Percentiles rank a stretch among this genome's conserved stretches.
Conservation (phyloP, 352 stramenopile genomes). For the Pythium rhizo-oryzae region DNA sequence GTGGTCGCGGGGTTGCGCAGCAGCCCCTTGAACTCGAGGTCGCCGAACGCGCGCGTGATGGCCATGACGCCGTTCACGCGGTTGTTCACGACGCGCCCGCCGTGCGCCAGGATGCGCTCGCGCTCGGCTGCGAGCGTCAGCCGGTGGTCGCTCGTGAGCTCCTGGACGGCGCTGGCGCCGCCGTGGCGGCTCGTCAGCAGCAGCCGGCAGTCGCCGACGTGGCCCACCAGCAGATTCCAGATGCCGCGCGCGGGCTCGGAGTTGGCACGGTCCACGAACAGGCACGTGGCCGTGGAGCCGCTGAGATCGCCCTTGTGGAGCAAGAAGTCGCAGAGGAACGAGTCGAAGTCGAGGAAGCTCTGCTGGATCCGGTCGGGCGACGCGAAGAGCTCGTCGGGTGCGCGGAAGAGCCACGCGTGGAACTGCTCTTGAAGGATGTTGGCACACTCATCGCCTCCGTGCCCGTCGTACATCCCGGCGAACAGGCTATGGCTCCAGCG, state of each 20-base stretch:
- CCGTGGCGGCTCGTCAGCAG: conserved; percentile 54
- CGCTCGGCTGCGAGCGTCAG: conserved; percentile 50
- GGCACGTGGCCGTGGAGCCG: conserved; percentile 77
- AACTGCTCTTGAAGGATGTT: conserved; percentile 78
- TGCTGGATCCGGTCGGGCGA: conserved; percentile 36
- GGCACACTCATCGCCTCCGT: conserved; percentile 73
- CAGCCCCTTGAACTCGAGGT: conserved; percentile 82
- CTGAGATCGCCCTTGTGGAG: conserved; percentile 73
- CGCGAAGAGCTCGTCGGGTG: conserved; percentile 32
- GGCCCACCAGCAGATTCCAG: conserved; percentile 41
- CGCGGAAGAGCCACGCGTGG: conserved; percentile 63
- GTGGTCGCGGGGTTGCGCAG: conserved; percentile 10
- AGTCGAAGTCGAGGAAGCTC: conserved; percentile 68
- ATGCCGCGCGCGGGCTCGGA: not conserved
- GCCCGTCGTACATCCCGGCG: conserved; percentile 83
- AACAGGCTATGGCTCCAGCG: conserved; percentile 42
- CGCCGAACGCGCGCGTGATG: conserved; percentile 85
- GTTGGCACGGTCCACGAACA: conserved; percentile 27
- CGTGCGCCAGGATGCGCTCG: conserved; percentile 52
- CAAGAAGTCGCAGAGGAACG: conserved; percentile 70
- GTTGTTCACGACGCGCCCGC: conserved; percentile 78
- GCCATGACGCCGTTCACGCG: conserved; percentile 84
- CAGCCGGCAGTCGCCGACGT: conserved; percentile 79
- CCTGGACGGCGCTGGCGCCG: conserved; percentile 35
- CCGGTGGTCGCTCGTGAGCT: conserved; percentile 67